Evolutionary conservation across 345 rosid genomes (phyloP), one percentile per base, ranked within the genome.

Genomic region (Euphorbia lathyris): DNA sequence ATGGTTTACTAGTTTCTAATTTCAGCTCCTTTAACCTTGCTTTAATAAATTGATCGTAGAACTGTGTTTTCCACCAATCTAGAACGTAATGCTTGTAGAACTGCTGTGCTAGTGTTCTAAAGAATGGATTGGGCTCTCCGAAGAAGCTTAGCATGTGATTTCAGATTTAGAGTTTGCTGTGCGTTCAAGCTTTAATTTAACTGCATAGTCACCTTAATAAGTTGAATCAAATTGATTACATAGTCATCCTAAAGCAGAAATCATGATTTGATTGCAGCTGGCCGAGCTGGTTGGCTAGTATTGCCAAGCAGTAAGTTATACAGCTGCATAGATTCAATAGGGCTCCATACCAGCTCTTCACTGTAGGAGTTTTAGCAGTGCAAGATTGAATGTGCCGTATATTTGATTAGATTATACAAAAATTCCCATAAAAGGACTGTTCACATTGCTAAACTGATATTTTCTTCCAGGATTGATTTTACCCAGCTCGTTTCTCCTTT

Each of bases 251-350:
- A 14, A 45, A 14, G 50, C 10, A 7, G 25, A 58, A 29, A 16
- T 7, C 12, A 23, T 59, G 30, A 58, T 19, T 3, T 30, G 63
- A 59, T 45, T 64, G 67, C 67, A 26, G 53, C 67, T 43, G 55
- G 97, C 96, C 97, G 92, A 90, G 96, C 88, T 90, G 90, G 76
- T 51, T 86, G 97, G 98, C 85, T 77, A 90, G 91, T 76, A 58
- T 57, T 60, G 83, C 88, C 93, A 84, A 66, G 73, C 89, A 83
- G 93, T 89, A 89, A 89, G 85, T 88, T 86, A 72, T 59, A 84
- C 96, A 84, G 97, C 81, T 78, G 96, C 93, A 77, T 72, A 90
- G 50, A 86, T 59, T 48, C 65, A 82, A 70, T n/a, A 77, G 84
- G 85, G 82, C 79, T 61, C 71, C 72, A 69, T 74, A 84, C 95